A percentile compares a stretch with the other conserved stretches of the same genome.
Conservation (phyloP, 163 green algal genomes). For the Volvox carteri region DNA sequence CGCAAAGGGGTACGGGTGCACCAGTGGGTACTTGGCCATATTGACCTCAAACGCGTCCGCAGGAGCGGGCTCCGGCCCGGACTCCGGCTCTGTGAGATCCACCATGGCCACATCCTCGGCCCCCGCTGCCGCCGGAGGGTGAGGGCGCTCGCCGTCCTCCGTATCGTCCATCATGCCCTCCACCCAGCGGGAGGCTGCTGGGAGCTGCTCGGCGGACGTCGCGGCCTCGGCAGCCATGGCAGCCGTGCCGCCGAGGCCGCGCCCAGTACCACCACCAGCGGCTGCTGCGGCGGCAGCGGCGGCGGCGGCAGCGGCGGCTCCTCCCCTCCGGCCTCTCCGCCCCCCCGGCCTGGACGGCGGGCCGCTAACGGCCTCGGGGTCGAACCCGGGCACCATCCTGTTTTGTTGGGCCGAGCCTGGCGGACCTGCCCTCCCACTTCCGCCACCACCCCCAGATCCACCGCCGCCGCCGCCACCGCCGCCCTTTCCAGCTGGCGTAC, state of each 20-base stretch:
- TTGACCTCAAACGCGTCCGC: neutral
- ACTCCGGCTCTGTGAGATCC: constrained; percentile 27
- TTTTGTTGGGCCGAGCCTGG: neutral
- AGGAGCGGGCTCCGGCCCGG: neutral
- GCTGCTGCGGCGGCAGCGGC: too few relatives aligned
- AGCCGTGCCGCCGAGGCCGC: too few relatives aligned
- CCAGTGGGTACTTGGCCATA: neutral
- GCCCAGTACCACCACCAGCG: too few relatives aligned
- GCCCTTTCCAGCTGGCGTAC: neutral
- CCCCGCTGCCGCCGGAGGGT: neutral
- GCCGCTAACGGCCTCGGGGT: neutral
- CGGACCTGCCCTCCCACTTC: too few relatives aligned
- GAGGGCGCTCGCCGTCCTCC: neutral
- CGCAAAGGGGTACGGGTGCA: neutral
- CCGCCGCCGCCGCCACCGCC: neutral
- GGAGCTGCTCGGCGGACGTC: neutral
- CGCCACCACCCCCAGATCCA: neutral
- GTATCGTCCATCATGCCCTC: neutral
- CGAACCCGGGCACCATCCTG: constrained; percentile 5
- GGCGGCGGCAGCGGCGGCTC: neutral
- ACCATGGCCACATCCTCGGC: neutral
- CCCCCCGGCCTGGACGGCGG: neutral
- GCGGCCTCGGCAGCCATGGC: neutral
- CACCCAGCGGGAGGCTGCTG: neutral
- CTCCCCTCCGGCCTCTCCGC: neutral